Conservation (phyloP, 352 stramenopile species). For the Saprolegnia parasitica region DNA sequence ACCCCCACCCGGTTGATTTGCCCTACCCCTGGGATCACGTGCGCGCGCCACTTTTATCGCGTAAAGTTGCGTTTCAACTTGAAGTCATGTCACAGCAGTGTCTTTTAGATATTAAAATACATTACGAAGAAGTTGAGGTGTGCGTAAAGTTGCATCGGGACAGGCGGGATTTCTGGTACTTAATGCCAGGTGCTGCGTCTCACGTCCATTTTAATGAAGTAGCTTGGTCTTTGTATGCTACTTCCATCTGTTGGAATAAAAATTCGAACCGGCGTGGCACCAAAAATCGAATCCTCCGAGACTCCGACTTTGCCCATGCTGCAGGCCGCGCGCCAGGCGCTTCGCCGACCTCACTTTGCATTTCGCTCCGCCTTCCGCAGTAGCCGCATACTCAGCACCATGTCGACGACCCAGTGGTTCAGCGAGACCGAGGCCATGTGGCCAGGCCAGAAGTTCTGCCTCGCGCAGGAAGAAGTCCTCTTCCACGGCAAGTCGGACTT, state of each 20-base stretch:
- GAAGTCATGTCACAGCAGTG: background rate
- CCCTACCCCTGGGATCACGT: background rate
- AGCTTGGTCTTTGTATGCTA: slow-evolving; percentile 14
- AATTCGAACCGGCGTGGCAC: background rate
- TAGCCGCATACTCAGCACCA: background rate
- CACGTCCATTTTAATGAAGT: background rate
- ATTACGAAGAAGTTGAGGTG: background rate
- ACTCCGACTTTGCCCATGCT: background rate
- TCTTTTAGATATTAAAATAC: background rate
- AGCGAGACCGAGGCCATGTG: slow-evolving; percentile 93
- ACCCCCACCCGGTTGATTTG: background rate
- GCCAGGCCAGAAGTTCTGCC: slow-evolving; percentile 88
- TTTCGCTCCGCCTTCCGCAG: background rate
- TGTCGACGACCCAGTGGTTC: slow-evolving; percentile 81
- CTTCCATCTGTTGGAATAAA: background rate
- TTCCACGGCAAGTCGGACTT: slow-evolving; percentile 96
- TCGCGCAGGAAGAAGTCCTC: slow-evolving; percentile 92
- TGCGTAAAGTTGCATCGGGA: background rate
- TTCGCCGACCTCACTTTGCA: slow-evolving; percentile 14
- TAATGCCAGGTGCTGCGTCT: background rate
- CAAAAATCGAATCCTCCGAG: slow-evolving; percentile 19
- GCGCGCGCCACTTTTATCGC: background rate
- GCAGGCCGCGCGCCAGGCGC: background rate
- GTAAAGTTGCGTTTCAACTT: background rate
- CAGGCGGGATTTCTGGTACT: background rate